Evolutionary conservation across 106 monocot genomes (phyloP).

Genomic region (Platanthera guangdongensis): DNA sequence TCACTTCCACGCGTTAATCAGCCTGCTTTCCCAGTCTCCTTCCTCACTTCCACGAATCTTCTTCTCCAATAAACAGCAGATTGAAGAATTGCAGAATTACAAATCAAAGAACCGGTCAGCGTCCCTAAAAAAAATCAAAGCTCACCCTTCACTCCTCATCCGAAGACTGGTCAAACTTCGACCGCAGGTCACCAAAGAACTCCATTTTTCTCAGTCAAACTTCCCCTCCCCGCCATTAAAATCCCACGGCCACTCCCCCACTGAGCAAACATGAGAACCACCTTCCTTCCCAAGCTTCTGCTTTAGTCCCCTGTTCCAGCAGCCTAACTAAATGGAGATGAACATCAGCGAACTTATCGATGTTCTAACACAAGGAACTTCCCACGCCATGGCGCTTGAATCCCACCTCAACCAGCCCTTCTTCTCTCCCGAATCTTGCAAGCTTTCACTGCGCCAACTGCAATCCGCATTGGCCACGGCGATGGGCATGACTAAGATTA

Average conservation of each 20-base stretch:
- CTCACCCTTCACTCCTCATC: background rate
- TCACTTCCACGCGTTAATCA: background rate
- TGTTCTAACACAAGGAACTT: background rate
- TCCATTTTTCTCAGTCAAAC: background rate
- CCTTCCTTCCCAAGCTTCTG: background rate
- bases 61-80: background rate
- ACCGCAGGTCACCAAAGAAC: background rate
- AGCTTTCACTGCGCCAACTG: background rate
- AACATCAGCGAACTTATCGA: background rate
- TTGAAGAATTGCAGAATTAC: background rate
- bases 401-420: background rate
- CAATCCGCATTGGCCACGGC: background rate
- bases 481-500: background rate
- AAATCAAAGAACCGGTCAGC: slow-evolving; percentile 9
- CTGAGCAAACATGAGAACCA: background rate
- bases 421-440: background rate
- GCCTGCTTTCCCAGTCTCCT: background rate
- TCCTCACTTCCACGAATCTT: slow-evolving; percentile 3
- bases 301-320: background rate
- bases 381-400: background rate
- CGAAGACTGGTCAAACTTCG: slow-evolving; percentile 3
- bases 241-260: background rate
- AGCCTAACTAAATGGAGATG: background rate
- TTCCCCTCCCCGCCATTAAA: background rate
- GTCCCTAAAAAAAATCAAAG: background rate